Evolutionary conservation across 139 green algal genomes (phyloP).

Genomic region (Trebouxia sp.): DNA sequence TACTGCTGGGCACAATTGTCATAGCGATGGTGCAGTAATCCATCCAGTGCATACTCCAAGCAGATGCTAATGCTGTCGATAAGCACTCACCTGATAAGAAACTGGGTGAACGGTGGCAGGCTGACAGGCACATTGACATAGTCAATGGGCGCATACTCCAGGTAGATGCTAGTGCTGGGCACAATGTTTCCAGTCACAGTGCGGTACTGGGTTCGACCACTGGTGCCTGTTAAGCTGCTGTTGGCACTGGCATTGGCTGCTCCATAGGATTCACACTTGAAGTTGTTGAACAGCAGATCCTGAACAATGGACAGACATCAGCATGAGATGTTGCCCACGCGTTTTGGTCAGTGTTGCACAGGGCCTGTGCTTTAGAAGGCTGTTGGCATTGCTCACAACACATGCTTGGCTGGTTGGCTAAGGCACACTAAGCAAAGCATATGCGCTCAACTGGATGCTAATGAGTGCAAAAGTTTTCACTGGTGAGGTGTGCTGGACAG

Average conservation of each 20-base stretch:
- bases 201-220: neutral
- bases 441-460: no score
- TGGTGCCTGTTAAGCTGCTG: neutral
- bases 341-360: no score
- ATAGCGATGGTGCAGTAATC: neutral
- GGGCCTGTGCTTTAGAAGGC: no score
- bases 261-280: neutral
- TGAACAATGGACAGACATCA: no score
- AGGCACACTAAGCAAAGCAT: no score
- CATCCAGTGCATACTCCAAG: neutral
- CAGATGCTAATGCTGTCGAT: neutral
- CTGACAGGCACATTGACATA: slow-evolving; percentile 38
- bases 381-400: no score
- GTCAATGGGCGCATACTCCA: slow-evolving; percentile 67
- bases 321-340: no score
- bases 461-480: no score
- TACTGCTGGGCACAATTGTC: neutral
- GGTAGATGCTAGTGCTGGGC: slow-evolving; percentile 3
- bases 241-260: neutral
- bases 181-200: neutral
- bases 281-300: slow-evolving; percentile 28
- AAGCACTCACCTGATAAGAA: slow-evolving; percentile 57
- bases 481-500: no score
- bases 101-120: slow-evolving; percentile 59
- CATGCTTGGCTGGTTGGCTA: no score